Conservation (phyloP, 2,329 filamentous ascomycete genomes). For the Chlorencoelia australis region DNA sequence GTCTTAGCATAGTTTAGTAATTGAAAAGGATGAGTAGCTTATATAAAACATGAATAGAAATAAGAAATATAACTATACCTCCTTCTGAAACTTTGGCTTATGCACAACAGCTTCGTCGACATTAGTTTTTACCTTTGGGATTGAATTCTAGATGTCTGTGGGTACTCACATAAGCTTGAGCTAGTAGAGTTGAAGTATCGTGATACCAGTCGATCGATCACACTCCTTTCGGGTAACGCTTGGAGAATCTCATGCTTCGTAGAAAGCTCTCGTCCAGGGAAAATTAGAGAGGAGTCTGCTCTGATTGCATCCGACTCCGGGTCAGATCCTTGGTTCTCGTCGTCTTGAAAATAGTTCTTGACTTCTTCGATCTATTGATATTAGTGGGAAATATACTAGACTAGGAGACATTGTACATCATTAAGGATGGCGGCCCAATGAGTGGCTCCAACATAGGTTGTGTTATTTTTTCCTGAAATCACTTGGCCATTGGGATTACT, state of each 20-base stretch:
- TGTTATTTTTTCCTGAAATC: constrained; percentile 34
- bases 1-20: too few relatives aligned
- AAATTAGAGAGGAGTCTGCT: constrained; percentile 29
- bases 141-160: background rate
- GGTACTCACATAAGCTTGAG: constrained; percentile 42
- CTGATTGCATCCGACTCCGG: constrained; percentile 22
- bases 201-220: constrained; percentile 41
- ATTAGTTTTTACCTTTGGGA: constrained; percentile 8
- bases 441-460: constrained; percentile 46
- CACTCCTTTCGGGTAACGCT: constrained; percentile 36
- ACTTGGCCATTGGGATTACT: constrained; percentile 30
- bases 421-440: constrained; percentile 52
- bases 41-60: too few relatives aligned
- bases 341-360: constrained; percentile 42
- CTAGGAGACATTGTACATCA: constrained; percentile 35
- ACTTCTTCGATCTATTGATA: constrained; percentile 45
- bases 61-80: too few relatives aligned
- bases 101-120: constrained; percentile 39
- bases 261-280: constrained; percentile 28
- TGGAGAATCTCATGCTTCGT: constrained; percentile 38
- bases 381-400: constrained; percentile 1
- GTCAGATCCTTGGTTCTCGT: constrained; percentile 28
- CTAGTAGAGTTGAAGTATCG: constrained; percentile 44
- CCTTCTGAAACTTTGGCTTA: constrained; percentile 39
- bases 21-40: too few relatives aligned